These are phyloP conservation scores for Phaeosphaeria sp. DNA, from an alignment of 2,329 filamentous ascomycete species.

Conservation along the genomic window DNA sequence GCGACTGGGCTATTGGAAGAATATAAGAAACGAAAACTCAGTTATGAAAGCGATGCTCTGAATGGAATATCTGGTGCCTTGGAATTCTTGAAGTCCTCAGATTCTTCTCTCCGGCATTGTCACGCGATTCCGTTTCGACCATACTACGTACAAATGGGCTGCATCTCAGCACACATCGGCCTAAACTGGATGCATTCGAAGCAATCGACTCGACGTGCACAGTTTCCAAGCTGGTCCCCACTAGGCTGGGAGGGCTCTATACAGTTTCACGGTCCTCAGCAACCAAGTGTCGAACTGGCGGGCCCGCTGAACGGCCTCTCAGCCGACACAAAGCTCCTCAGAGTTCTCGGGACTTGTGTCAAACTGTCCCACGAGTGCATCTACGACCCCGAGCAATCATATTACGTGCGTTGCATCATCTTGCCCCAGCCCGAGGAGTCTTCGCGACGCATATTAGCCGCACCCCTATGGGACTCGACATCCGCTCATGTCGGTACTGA, in stretches of 20 bases:
- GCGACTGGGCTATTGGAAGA: neutral
- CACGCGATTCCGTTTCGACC: neutral
- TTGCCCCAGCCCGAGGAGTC: neutral
- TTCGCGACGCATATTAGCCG: neutral
- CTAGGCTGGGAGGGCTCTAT: constrained; percentile 1
- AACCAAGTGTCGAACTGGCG: neutral
- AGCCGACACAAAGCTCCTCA: neutral
- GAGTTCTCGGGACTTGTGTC: neutral
- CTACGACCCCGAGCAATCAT: neutral
- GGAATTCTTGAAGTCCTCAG: neutral
- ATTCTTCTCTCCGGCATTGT: neutral
- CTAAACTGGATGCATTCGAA: neutral
- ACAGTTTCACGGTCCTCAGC: neutral
- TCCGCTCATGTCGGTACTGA: neutral
- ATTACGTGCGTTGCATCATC: neutral
- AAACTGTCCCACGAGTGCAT: neutral
- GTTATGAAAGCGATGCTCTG: neutral
- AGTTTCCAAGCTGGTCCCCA: constrained; percentile 4
- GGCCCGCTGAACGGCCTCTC: neutral
- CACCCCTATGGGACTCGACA: neutral
- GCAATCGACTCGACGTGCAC: neutral
- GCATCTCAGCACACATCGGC: neutral
- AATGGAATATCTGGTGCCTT: neutral
- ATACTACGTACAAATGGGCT: no score
- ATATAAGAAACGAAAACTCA: neutral